Percentiles rank a stretch among this genome's conserved stretches.
Evolutionary conservation across 768 basidiomycete species (phyloP).

Genomic region (Leccinellum albellum): DNA sequence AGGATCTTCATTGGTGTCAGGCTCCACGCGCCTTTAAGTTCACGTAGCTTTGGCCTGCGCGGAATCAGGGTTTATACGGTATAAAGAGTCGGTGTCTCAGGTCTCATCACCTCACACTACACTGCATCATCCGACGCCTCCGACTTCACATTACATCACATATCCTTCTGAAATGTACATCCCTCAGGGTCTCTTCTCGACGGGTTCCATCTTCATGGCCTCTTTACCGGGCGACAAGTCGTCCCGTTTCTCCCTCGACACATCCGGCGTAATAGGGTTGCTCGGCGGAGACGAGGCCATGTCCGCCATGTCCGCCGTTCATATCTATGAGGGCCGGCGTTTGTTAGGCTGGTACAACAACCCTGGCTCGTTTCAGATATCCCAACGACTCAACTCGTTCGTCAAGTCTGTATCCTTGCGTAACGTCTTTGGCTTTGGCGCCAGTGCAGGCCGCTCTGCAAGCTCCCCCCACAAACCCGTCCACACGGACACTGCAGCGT

Average conservation of each 20-base stretch:
- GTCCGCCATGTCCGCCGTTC: constrained; percentile 27
- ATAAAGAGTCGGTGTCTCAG: neutral
- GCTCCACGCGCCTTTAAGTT: too few relatives aligned
- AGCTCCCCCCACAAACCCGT: constrained; percentile 9
- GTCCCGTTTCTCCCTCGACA: constrained; percentile 16
- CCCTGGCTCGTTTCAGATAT: constrained; percentile 31
- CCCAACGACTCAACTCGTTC: constrained; percentile 19
- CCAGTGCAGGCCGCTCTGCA: neutral
- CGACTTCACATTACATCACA: neutral
- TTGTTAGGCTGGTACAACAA: constrained; percentile 37
- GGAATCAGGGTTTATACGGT: neutral
- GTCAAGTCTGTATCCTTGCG: constrained; percentile 8
- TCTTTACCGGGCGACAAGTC: neutral
- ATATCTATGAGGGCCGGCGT: constrained; percentile 22
- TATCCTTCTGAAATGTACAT: neutral
- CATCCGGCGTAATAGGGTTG: constrained; percentile 24
- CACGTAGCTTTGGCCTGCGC: neutral
- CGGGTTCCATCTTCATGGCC: neutral
- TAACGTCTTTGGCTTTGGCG: neutral
- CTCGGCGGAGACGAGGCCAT: constrained; percentile 32
- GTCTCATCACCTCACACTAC: neutral
- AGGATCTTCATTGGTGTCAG: neutral
- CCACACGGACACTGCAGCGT: neutral
- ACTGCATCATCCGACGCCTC: neutral
- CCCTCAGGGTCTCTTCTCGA: neutral